Percentiles rank a stretch among this genome's conserved stretches.
phyloP scores from a whole-genome alignment of 805 yeast genomes.

The Ogataea glucozyma region DNA sequence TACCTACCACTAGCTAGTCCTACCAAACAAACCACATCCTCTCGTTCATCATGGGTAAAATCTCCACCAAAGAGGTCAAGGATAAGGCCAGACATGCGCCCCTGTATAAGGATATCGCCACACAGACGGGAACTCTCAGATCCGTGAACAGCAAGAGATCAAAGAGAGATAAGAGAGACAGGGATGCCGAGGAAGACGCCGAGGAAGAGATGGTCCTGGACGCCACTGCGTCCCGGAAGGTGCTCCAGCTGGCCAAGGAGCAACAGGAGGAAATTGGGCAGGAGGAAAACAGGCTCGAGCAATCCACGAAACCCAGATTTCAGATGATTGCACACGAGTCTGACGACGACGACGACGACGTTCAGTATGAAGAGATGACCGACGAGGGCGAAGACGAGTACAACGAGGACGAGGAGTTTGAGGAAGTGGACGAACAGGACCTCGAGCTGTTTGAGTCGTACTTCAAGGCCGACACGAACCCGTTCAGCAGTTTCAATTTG shows the following conservation, averaged over 20 bases:
- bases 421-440: conserved; percentile 74
- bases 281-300: conserved; percentile 49
- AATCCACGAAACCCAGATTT: conserved; percentile 32
- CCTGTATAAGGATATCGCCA: conserved; percentile 70
- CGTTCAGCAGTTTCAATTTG: conserved; percentile 57
- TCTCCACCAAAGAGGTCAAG: conserved; percentile 49
- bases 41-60: conserved; percentile 59
- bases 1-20: conserved; percentile 2
- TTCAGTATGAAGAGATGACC: conserved; percentile 31
- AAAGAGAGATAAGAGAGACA: conserved; percentile 28
- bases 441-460: conserved; percentile 81
- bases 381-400: conserved; percentile 40
- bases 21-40: neutral
- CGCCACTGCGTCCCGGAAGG: conserved; percentile 79
- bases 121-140: conserved; percentile 74
- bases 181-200: conserved; percentile 44
- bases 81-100: conserved; percentile 78
- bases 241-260: conserved; percentile 83
- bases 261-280: conserved; percentile 89
- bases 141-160: conserved; percentile 29
- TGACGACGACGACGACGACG: conserved; percentile 35
- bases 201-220: conserved; percentile 70
- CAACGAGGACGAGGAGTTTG: conserved; percentile 54
- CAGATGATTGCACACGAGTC: conserved; percentile 37
- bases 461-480: conserved; percentile 41